These are phyloP conservation scores for Cercophora scortea DNA, from an alignment of 495 filamentous ascomycete genomes.

Conservation along the genomic window DNA sequence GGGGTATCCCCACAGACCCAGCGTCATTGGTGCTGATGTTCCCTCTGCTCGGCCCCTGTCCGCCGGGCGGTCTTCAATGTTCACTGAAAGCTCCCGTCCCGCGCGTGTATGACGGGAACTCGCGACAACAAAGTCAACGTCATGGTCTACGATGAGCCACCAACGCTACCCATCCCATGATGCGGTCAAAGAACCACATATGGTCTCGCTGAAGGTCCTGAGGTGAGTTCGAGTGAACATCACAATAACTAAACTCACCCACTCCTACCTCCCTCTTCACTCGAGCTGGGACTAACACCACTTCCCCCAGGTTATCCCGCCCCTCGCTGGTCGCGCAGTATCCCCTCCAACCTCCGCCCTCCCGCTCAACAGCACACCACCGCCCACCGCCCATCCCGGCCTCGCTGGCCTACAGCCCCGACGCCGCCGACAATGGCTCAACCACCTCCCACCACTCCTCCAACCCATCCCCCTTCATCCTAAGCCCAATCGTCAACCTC, in stretches of 20 bases:
- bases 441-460: constrained; percentile 25
- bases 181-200: constrained; percentile 67
- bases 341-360: constrained; percentile 27
- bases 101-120: not conserved
- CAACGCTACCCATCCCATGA: constrained; percentile 49
- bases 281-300: not conserved
- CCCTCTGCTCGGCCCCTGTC: not conserved
- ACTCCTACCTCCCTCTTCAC: no score
- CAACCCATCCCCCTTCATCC: constrained; percentile 39
- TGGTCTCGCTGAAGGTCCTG: constrained; percentile 78
- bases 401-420: constrained; percentile 35
- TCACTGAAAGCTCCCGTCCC: not conserved
- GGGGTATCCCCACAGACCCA: no score
- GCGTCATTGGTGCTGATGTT: no score
- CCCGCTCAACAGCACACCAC: constrained; percentile 6
- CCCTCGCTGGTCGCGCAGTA: constrained; percentile 48
- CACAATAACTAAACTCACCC: not conserved
- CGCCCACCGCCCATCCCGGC: constrained; percentile 26
- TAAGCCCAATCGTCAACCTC: constrained; percentile 65
- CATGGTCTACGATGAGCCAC: constrained; percentile 32
- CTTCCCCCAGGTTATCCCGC: constrained; percentile 35
- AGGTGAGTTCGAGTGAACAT: constrained; percentile 32
- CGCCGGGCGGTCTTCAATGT: not conserved
- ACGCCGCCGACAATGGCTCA: not conserved
- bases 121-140: not conserved